Evolutionary conservation across 2,329 filamentous ascomycete genomes (phyloP), one percentile per base, ranked within the genome.

Genomic region (Fusarium papillatum): DNA sequence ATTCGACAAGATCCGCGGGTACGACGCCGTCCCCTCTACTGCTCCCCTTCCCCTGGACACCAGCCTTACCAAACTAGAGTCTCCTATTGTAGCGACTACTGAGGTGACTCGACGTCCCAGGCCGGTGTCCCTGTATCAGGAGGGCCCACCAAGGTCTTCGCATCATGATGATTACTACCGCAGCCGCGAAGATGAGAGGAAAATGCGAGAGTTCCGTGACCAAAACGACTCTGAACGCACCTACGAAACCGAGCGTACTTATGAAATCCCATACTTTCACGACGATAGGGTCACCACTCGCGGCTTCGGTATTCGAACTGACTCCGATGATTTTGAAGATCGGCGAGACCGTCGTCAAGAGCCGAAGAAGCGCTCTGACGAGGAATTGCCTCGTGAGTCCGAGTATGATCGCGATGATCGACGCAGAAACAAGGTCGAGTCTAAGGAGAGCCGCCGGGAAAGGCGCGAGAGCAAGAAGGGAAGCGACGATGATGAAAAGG

Each of bases 1-100:
- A 1, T 91, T 95, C 74, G 93, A 95, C 77, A 94, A 91, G 83
- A 90, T 94, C 74, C 90, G 89, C 69, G 59, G 84, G 39, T 78
- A 73, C 9, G 90, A 90, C 72, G 88, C 90, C 41, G 83, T 88
- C 17, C 85, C 86, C 0, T 86, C 87, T 10, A 78, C 84, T 31
- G 86, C 82, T n/a, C 84, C 86, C 6, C 80, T 83, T 17, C 81
- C 84, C 7, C 84, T 85, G 5, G 82, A 86, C 29, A 78, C 84
- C 16, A 76, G 71, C n/a, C 46, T 75, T 55, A 77, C 24, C 76
- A 80, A 66, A 26, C 71, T 61, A 75, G 82, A 62, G 39, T 65
- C 26, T 29, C 71, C 59, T 66, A 36, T 41, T 43, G 34, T 46
- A 38, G 68, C 60, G 39, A 73, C 67, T 70, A 79, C 46, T 34